phyloP scores from a whole-genome alignment of 176 grass and related monocot genomes.

The Canna indica region DNA sequence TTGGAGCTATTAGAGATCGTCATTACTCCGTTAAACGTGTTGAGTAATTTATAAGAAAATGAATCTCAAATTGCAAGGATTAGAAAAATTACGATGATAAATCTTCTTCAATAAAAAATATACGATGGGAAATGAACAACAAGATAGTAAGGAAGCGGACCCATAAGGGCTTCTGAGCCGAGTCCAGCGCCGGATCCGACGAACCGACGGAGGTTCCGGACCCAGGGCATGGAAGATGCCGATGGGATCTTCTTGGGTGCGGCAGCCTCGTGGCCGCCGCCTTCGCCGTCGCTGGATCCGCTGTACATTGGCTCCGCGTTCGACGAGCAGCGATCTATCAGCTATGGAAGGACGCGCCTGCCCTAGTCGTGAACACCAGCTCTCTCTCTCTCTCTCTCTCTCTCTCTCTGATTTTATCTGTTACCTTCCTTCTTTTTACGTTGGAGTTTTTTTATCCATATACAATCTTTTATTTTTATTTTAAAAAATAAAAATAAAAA shows the following conservation, averaged over 20 bases:
- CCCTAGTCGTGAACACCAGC: neutral
- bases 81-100: neutral
- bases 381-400: no score
- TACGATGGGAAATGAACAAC: neutral
- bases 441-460: no score
- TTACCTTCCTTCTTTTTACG: no score
- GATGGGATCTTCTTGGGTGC: slow-evolving; percentile 69
- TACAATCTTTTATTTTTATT: no score
- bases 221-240: slow-evolving; percentile 91
- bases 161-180: slow-evolving; percentile 93
- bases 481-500: no score
- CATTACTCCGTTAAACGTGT: no score
- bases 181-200: slow-evolving; percentile 75
- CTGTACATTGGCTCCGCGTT: slow-evolving; percentile 45
- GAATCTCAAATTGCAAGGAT: no score
- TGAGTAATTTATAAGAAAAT: no score
- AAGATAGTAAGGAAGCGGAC: slow-evolving; percentile 11
- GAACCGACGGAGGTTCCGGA: slow-evolving; percentile 87
- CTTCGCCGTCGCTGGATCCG: slow-evolving; percentile 39
- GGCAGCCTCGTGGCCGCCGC: slow-evolving; percentile 12
- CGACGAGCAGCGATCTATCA: neutral
- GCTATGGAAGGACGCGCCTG: neutral
- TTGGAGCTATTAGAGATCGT: no score
- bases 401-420: no score
- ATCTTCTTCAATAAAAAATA: neutral